A percentile compares a stretch with the other conserved stretches of the same genome.
Conservation (phyloP, 306 rosid genomes). For the Sicyos baderoa region DNA sequence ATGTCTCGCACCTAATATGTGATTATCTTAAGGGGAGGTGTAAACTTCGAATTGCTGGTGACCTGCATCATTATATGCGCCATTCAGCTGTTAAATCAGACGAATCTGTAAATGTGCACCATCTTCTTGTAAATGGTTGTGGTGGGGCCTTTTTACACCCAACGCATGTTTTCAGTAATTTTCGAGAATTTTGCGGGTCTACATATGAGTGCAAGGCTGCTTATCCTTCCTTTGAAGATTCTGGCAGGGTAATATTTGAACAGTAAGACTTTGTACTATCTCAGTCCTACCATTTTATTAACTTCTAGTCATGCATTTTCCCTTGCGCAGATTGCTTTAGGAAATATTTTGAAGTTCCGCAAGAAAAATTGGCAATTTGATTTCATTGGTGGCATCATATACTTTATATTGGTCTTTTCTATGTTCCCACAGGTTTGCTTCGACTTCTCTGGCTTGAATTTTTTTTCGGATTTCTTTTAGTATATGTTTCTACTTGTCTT, state of each 20-base stretch:
- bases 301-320: slow-evolving; percentile 11
- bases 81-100: slow-evolving; percentile 77
- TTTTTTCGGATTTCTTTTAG: background rate
- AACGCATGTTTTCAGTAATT: slow-evolving; percentile 84
- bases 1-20: slow-evolving; percentile 64
- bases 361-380: slow-evolving; percentile 99
- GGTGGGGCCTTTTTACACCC: slow-evolving; percentile 99
- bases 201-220: slow-evolving; percentile 83
- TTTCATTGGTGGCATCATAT: slow-evolving; percentile 96
- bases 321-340: slow-evolving; percentile 71
- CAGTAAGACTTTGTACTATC: slow-evolving; percentile 18
- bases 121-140: slow-evolving; percentile 90
- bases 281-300: slow-evolving; percentile 12
- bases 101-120: slow-evolving; percentile 62
- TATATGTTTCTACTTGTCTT: background rate
- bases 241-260: slow-evolving; percentile 62
- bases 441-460: background rate
- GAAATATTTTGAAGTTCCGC: slow-evolving; percentile 86
- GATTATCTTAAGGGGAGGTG: slow-evolving; percentile 91
- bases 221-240: slow-evolving; percentile 90
- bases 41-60: slow-evolving; percentile 94
- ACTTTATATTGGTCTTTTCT: slow-evolving; percentile 73
- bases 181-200: slow-evolving; percentile 47
- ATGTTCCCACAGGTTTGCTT: slow-evolving; percentile 91
- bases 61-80: slow-evolving; percentile 99